Percentiles rank a stretch among this genome's conserved stretches.
These are phyloP conservation scores for Mallotus nudiflorus DNA, from an alignment of 345 rosid species.

Conservation along the genomic window DNA sequence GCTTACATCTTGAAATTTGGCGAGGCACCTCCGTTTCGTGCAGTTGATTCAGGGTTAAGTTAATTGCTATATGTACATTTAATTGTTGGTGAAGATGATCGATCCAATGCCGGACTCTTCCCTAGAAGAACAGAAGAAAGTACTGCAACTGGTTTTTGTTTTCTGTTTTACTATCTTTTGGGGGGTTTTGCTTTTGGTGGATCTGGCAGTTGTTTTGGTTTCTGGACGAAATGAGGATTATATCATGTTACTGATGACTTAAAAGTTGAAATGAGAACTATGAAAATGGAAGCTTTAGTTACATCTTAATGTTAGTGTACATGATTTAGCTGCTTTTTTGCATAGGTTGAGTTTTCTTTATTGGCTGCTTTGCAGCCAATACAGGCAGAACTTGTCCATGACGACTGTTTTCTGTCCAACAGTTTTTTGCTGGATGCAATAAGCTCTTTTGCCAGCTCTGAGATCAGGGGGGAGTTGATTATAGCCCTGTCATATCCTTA, in stretches of 20 bases:
- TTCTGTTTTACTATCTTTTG: not conserved
- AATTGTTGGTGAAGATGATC: not conserved
- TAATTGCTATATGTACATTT: not conserved
- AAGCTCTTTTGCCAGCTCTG: no score
- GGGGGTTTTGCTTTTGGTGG: not conserved
- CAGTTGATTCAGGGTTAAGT: conserved; percentile 20
- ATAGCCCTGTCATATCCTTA: no score
- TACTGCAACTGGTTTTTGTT: not conserved
- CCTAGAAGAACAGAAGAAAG: not conserved
- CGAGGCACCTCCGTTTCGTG: conserved; percentile 62
- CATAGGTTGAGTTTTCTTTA: no score
- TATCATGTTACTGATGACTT: not conserved
- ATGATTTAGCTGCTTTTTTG: no score
- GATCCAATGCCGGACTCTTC: not conserved
- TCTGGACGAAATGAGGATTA: not conserved
- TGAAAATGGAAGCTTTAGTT: no score
- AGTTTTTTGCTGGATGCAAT: no score
- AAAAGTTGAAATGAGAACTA: no score
- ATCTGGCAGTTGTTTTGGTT: not conserved
- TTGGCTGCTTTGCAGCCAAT: no score
- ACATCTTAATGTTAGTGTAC: no score
- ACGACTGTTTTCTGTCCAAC: no score
- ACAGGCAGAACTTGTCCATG: no score
- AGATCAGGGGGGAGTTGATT: no score
- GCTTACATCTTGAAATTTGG: conserved; percentile 84